phyloP scores from a whole-genome alignment of 2,329 filamentous ascomycete genomes.

The Trichophyton verrucosum region DNA sequence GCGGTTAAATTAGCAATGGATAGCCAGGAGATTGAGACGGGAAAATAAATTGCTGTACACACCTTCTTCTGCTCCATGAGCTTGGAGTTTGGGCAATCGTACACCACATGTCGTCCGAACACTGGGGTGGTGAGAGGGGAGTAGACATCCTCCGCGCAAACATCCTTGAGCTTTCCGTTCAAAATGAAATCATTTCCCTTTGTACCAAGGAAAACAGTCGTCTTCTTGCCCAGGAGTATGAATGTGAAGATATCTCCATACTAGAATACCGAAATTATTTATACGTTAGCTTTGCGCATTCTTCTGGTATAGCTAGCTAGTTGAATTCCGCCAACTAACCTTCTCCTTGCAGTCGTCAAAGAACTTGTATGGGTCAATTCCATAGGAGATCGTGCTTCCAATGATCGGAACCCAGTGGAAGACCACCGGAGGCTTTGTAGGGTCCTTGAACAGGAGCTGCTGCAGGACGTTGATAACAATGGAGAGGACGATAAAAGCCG shows the following conservation, averaged over 20 bases:
- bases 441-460: constrained; percentile 70
- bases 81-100: constrained; percentile 82
- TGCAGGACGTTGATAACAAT: constrained; percentile 67
- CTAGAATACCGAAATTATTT: constrained; percentile 31
- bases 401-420: constrained; percentile 59
- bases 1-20: neutral
- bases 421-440: constrained; percentile 60
- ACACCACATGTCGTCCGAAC: constrained; percentile 77
- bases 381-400: constrained; percentile 85
- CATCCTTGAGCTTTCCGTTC: constrained; percentile 79
- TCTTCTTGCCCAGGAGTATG: constrained; percentile 75
- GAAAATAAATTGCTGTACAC: constrained; percentile 14
- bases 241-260: constrained; percentile 88
- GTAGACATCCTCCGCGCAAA: constrained; percentile 85
- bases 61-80: constrained; percentile 96
- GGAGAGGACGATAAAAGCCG: constrained; percentile 40
- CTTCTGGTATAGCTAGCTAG: too few species aligned
- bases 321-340: constrained; percentile 36
- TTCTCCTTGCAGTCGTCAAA: constrained; percentile 57
- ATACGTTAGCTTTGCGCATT: neutral
- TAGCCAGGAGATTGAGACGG: neutral
- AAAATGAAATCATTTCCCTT: constrained; percentile 83
- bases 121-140: constrained; percentile 57
- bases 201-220: constrained; percentile 70
- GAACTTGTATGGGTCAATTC: constrained; percentile 65